Conservation (phyloP, 1,284 basidiomycete genomes). For the Phlebopus sp. region DNA sequence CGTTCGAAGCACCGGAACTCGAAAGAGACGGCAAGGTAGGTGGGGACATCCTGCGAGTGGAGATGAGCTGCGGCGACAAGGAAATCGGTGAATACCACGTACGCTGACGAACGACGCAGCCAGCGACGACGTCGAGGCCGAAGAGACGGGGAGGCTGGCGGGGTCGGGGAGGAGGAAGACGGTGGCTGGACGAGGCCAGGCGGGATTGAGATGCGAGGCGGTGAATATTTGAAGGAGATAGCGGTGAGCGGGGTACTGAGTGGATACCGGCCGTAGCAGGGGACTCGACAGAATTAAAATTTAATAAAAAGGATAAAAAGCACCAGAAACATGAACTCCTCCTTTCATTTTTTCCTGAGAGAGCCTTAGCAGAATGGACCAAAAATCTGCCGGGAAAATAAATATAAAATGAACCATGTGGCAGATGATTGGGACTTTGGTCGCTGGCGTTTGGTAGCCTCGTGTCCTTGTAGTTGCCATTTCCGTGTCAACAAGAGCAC, state of each 20-base stretch:
- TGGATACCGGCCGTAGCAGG: conserved; percentile 2
- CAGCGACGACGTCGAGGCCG: neutral
- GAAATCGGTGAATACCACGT: too few relatives aligned
- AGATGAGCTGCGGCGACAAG: too few relatives aligned
- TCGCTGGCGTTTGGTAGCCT: conserved; percentile 8
- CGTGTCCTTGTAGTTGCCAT: conserved; percentile 20
- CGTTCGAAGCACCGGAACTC: neutral
- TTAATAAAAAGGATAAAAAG: neutral
- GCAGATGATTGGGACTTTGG: conserved; percentile 1
- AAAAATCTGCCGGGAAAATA: neutral
- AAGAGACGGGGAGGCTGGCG: neutral
- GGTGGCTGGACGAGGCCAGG: conserved; percentile 1
- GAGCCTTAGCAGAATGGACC: neutral
- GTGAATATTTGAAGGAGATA: conserved; percentile 19
- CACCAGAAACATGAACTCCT: too few relatives aligned
- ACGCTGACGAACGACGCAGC: neutral
- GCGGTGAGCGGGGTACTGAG: conserved; percentile 13
- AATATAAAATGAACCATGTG: conserved; percentile 8
- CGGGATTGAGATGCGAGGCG: conserved; percentile 21
- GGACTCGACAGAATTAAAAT: neutral
- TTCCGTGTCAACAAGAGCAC: conserved; percentile 28
- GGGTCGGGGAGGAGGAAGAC: neutral
- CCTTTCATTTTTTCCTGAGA: too few relatives aligned
- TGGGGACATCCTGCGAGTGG: conserved; percentile 3
- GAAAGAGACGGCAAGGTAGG: neutral